Percentiles rank a stretch among this genome's conserved stretches.
These are phyloP conservation scores for Rhizophora mangle DNA, from an alignment of 345 rosid species.

Conservation along the genomic window DNA sequence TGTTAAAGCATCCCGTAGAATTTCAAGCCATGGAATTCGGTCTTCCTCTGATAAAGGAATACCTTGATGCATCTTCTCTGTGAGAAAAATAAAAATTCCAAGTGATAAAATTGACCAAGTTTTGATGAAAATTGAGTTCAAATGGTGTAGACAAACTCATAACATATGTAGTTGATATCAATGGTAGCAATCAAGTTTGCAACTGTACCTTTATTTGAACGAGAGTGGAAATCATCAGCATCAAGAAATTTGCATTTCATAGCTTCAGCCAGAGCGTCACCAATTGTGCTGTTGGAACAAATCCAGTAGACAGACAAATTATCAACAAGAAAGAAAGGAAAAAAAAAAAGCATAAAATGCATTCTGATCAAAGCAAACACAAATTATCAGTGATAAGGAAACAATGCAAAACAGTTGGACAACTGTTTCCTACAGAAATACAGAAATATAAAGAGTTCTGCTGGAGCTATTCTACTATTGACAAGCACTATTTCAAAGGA, in stretches of 20 bases:
- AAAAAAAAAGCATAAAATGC: not conserved
- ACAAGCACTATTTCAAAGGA: too few relatives aligned
- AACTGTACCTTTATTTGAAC: constrained; percentile 61
- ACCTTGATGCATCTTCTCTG: constrained; percentile 78
- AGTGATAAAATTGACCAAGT: too few relatives aligned
- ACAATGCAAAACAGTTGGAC: too few relatives aligned
- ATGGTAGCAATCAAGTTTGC: not conserved
- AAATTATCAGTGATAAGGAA: too few relatives aligned
- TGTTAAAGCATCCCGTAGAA: constrained; percentile 41
- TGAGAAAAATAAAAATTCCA: not conserved
- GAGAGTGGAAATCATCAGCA: constrained; percentile 82
- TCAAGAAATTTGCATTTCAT: constrained; percentile 64
- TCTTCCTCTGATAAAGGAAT: constrained; percentile 73
- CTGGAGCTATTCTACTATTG: too few relatives aligned
- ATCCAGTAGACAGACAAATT: not conserved
- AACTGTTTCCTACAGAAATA: too few relatives aligned
- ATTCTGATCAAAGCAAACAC: too few relatives aligned
- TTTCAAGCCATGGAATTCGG: constrained; percentile 78
- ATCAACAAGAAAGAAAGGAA: not conserved
- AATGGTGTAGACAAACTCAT: too few relatives aligned
- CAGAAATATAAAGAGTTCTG: too few relatives aligned
- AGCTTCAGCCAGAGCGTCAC: constrained; percentile 51
- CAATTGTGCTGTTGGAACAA: constrained; percentile 55
- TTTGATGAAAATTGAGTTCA: too few relatives aligned
- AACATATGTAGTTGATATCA: not conserved